Conservation (phyloP, 495 filamentous ascomycete species). For the Penicillium atrosanguineum region DNA sequence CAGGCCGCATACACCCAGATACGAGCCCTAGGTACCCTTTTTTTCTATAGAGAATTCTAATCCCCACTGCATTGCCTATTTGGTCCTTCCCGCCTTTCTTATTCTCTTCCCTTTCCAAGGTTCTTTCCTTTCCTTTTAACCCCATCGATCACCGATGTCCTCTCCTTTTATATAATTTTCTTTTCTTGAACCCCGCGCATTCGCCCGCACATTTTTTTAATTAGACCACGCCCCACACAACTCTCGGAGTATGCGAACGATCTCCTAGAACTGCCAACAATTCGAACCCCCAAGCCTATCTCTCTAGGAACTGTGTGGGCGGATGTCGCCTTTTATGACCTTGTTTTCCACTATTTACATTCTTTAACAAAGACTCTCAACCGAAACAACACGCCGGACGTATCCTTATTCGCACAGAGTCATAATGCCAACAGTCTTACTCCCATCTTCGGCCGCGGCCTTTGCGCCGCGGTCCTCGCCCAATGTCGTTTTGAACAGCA, state of each 20-base stretch:
- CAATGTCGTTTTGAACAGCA: constrained; percentile 89
- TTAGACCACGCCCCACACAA: constrained; percentile 25
- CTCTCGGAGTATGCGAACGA: constrained; percentile 21
- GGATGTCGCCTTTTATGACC: constrained; percentile 46
- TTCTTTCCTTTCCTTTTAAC: constrained; percentile 28
- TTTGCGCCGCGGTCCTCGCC: constrained; percentile 95
- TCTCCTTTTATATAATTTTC: constrained; percentile 54
- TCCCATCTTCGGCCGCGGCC: constrained; percentile 92
- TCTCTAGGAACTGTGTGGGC: constrained; percentile 33
- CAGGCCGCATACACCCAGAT: constrained; percentile 20
- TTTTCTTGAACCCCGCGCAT: constrained; percentile 41
- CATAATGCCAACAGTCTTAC: constrained; percentile 86
- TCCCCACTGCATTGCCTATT: constrained; percentile 47
- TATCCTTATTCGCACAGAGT: constrained; percentile 31
- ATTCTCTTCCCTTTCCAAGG: constrained; percentile 16
- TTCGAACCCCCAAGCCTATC: background rate
- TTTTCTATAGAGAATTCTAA: constrained; percentile 3
- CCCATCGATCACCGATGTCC: constrained; percentile 32
- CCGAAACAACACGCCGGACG: constrained; percentile 24
- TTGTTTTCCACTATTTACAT: constrained; percentile 28
- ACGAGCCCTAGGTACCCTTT: constrained; percentile 5
- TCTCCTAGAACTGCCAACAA: constrained; percentile 13
- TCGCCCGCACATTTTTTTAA: constrained; percentile 47
- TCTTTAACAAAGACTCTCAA: constrained; percentile 25
- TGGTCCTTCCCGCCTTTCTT: constrained; percentile 21